These are phyloP conservation scores for Baeospora myosura DNA, from an alignment of 1,284 basidiomycete species.

Conservation along the genomic window DNA sequence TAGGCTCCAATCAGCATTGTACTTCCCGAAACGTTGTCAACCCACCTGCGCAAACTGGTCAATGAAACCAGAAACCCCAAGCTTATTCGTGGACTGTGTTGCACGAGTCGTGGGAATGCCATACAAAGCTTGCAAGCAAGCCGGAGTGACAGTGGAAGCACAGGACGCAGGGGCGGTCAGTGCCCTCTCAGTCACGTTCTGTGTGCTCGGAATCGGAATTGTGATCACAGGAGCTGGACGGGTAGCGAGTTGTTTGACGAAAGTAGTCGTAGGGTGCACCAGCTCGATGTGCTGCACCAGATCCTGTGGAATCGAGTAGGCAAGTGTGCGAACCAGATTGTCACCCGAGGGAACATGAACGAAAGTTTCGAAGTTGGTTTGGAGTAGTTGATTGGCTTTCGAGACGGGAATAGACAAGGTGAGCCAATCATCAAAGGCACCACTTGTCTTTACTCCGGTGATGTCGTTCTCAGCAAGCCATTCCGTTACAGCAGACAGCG, in stretches of 20 bases:
- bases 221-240: slow-evolving; percentile 12
- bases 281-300: slow-evolving; percentile 30
- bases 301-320: slow-evolving; percentile 33
- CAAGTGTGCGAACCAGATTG: slow-evolving; percentile 28
- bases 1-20: not conserved
- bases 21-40: not conserved
- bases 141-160: slow-evolving; percentile 17
- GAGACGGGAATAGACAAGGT: slow-evolving; percentile 28
- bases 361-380: slow-evolving; percentile 32
- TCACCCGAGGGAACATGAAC: slow-evolving; percentile 25
- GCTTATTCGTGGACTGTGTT: slow-evolving; percentile 20
- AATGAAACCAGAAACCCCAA: slow-evolving; percentile 26
- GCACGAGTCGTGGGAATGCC: slow-evolving; percentile 24
- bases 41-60: slow-evolving; percentile 20
- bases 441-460: slow-evolving; percentile 19
- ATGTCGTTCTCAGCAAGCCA: slow-evolving; percentile 32
- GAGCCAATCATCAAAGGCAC: slow-evolving; percentile 35
- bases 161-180: slow-evolving; percentile 16
- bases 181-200: slow-evolving; percentile 14
- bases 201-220: slow-evolving; percentile 8
- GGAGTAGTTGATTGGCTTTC: slow-evolving; percentile 30
- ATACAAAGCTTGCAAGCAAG: slow-evolving; percentile 21
- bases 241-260: slow-evolving; percentile 10
- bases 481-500: slow-evolving; percentile 26
- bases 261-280: slow-evolving; percentile 32